Conservation (phyloP, 2,329 filamentous ascomycete species). For the Blastomyces parvus region DNA sequence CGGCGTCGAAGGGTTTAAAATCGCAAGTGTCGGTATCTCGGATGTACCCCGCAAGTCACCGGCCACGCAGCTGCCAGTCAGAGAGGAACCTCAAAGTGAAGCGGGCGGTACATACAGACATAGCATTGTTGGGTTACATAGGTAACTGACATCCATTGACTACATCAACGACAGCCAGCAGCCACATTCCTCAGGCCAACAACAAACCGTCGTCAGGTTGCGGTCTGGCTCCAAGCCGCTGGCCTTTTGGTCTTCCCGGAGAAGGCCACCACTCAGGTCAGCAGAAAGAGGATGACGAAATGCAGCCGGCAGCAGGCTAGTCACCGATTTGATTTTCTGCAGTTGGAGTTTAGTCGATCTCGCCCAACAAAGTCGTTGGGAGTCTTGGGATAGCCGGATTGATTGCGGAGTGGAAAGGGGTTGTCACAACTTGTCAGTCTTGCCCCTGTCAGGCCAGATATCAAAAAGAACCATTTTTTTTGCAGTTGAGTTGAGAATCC, state of each 20-base stretch:
- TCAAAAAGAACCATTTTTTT: background rate
- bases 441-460: background rate
- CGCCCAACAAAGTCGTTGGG: background rate
- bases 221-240: background rate
- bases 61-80: background rate
- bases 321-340: background rate
- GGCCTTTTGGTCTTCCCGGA: background rate
- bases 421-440: too few relatives aligned
- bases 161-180: too few relatives aligned
- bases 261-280: conserved; percentile 2
- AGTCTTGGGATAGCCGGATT: too few relatives aligned
- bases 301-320: background rate
- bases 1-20: background rate
- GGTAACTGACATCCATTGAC: too few relatives aligned
- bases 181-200: background rate
- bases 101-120: conserved; percentile 4
- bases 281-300: background rate
- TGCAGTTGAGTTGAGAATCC: background rate
- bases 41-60: conserved; percentile 2
- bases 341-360: background rate
- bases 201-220: too few relatives aligned
- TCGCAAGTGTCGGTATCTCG: background rate
- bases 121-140: too few relatives aligned
- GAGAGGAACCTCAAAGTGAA: conserved; percentile 5
- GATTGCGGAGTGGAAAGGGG: background rate